Evolutionary conservation across 768 basidiomycete genomes (phyloP).

Genomic region (Cystobasidium onofrii): DNA sequence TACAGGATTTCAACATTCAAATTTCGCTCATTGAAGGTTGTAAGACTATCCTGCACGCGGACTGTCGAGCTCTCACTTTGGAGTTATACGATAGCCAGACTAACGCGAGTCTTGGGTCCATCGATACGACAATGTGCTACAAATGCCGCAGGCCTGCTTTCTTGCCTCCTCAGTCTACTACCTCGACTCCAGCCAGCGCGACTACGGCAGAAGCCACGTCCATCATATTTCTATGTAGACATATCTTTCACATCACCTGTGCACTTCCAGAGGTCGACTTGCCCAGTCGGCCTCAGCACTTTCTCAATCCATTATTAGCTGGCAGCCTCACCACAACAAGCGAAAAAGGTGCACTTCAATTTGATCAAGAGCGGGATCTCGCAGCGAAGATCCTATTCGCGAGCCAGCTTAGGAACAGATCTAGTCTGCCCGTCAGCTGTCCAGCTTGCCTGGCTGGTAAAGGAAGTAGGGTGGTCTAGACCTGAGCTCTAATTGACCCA

Average conservation of each 20-base stretch:
- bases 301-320: constrained; percentile 6
- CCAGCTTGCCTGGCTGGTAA: constrained; percentile 24
- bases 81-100: constrained; percentile 67
- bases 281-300: constrained; percentile 30
- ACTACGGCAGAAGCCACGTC: constrained; percentile 33
- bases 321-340: not conserved
- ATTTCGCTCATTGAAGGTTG: constrained; percentile 88
- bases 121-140: constrained; percentile 35
- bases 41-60: constrained; percentile 73
- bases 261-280: constrained; percentile 36
- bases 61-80: constrained; percentile 64
- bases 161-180: constrained; percentile 16
- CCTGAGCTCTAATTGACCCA: not conserved
- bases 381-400: constrained; percentile 29
- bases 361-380: constrained; percentile 2
- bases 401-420: constrained; percentile 7
- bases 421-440: constrained; percentile 7
- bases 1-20: constrained; percentile 88
- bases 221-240: constrained; percentile 38
- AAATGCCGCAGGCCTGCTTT: constrained; percentile 36
- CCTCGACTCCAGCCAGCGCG: constrained; percentile 3
- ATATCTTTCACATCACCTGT: constrained; percentile 32
- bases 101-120: constrained; percentile 65
- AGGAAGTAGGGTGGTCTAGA: not conserved
- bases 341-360: not conserved